Conservation (phyloP, 2,329 filamentous ascomycete genomes). For the Fusarium udum region DNA sequence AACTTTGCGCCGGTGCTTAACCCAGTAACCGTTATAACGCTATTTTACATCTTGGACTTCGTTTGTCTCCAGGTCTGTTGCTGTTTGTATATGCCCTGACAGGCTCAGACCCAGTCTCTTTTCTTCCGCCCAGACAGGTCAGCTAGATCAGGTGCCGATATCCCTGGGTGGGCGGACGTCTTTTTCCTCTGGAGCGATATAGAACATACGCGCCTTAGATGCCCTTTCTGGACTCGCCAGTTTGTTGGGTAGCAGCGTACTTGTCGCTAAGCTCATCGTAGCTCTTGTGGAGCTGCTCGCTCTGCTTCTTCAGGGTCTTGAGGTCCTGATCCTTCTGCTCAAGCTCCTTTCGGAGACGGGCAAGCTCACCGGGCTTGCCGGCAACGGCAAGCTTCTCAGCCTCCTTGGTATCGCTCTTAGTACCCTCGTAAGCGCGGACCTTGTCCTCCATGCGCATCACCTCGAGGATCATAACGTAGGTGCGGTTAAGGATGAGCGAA, state of each 20-base stretch:
- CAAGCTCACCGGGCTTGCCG: constrained; percentile 80
- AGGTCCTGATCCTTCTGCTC: constrained; percentile 84
- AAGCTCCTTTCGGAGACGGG: constrained; percentile 74
- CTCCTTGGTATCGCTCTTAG: constrained; percentile 67
- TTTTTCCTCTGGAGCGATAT: not conserved
- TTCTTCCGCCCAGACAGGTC: not conserved
- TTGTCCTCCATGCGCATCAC: constrained; percentile 91
- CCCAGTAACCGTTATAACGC: constrained; percentile 12
- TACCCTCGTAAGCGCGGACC: constrained; percentile 79
- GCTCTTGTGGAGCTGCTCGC: constrained; percentile 81
- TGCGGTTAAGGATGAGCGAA: constrained; percentile 97
- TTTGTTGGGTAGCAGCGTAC: constrained; percentile 68
- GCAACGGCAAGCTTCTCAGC: constrained; percentile 76
- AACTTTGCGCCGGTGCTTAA: constrained; percentile 32
- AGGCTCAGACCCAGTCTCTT: constrained; percentile 10
- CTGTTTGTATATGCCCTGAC: constrained; percentile 19
- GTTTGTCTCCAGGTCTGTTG: not conserved
- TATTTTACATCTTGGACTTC: constrained; percentile 29
- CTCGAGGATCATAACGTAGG: constrained; percentile 96
- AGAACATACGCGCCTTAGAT: constrained; percentile 49
- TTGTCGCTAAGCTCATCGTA: constrained; percentile 89
- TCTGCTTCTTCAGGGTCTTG: constrained; percentile 91
- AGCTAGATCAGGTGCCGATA: not conserved
- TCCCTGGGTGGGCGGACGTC: not conserved
- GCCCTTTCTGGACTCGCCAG: constrained; percentile 67